Evolutionary conservation across 495 filamentous ascomycete species (phyloP).

Genomic region (Penicillium malachiteum): DNA sequence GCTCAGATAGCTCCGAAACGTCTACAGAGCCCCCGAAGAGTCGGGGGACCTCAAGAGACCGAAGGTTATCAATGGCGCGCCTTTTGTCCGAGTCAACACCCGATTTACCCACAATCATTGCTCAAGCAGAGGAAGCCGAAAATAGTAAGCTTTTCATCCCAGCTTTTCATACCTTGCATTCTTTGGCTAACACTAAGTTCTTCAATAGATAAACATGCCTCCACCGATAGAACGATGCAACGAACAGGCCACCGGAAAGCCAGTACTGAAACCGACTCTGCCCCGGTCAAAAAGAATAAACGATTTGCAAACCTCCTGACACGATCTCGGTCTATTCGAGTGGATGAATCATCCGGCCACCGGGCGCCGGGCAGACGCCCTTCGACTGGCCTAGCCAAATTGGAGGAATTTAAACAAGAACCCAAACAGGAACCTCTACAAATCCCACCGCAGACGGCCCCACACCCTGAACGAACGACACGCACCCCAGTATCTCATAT

Average conservation of each 20-base stretch:
- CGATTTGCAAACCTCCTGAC: constrained; percentile 59
- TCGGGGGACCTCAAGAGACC: constrained; percentile 44
- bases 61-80: constrained; percentile 31
- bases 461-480: constrained; percentile 60
- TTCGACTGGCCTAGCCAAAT: constrained; percentile 41
- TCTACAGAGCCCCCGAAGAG: constrained; percentile 44
- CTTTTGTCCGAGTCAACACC: constrained; percentile 44
- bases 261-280: constrained; percentile 30
- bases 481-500: constrained; percentile 40
- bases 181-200: constrained; percentile 11
- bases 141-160: constrained; percentile 25
- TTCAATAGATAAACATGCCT: constrained; percentile 12
- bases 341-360: constrained; percentile 43
- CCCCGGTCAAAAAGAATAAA: constrained; percentile 43
- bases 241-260: constrained; percentile 28
- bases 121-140: constrained; percentile 30
- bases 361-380: constrained; percentile 41
- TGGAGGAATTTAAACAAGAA: constrained; percentile 34
- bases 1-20: constrained; percentile 41
- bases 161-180: neutral
- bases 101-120: constrained; percentile 36
- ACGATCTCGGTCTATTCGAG: constrained; percentile 66
- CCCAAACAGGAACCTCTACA: neutral
- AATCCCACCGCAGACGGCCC: constrained; percentile 54
- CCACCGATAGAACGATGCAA: constrained; percentile 25